Percentiles rank a stretch among this genome's conserved stretches.
phyloP scores from a whole-genome alignment of 2,329 filamentous ascomycete genomes.

The Epichloe brachyelytri region DNA sequence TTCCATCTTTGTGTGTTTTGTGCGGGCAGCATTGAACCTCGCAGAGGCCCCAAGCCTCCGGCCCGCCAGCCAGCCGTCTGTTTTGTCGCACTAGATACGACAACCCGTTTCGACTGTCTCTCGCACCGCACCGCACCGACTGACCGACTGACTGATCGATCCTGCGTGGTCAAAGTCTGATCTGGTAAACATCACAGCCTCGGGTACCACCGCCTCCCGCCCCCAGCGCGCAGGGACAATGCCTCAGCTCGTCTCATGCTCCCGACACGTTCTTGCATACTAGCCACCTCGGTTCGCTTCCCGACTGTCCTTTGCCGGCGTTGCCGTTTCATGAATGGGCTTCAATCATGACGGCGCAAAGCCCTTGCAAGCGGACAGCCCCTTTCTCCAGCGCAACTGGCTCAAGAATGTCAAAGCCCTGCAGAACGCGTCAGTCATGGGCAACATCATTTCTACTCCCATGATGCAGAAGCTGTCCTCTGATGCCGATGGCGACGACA shows the following conservation, averaged over 20 bases:
- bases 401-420: slow-evolving; percentile 32
- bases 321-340: slow-evolving; percentile 20
- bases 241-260: slow-evolving; percentile 4
- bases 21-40: not conserved
- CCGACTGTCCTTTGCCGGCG: not conserved
- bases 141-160: not conserved
- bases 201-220: not conserved
- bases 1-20: not conserved
- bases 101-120: not conserved
- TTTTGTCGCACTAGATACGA: not conserved
- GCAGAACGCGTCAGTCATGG: slow-evolving; percentile 28
- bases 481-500: slow-evolving; percentile 21
- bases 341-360: slow-evolving; percentile 35
- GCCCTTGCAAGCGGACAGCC: slow-evolving; percentile 32
- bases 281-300: not conserved
- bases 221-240: slow-evolving; percentile 5
- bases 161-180: not conserved
- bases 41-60: not conserved
- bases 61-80: not conserved
- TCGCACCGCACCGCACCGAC: not conserved
- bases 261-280: slow-evolving; percentile 2
- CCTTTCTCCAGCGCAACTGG: slow-evolving; percentile 44
- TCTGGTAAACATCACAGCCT: slow-evolving; percentile 1
- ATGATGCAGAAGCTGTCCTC: slow-evolving; percentile 21
- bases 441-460: slow-evolving; percentile 27